Evolutionary conservation across 164 flowering plant species (phyloP), one percentile per base, ranked within the genome.

Genomic region (Taxillus chinensis): DNA sequence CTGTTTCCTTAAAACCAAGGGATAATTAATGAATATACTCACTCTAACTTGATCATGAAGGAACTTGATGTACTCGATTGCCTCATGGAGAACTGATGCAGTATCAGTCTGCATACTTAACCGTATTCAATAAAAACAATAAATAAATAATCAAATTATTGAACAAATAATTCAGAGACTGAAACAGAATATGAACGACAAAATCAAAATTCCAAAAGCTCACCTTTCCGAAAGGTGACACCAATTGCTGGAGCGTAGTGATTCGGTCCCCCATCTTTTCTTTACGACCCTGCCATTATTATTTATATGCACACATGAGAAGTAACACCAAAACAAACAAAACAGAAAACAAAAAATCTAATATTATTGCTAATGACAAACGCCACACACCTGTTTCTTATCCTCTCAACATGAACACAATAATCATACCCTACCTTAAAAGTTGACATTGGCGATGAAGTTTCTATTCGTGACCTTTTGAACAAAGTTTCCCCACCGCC

Each of bases 211-310:
- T 68, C 68, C 55, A 70, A 72, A 69, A 57, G 39, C 62, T 68
- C 63, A 86, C 91, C 88, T 86, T 86, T 77, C 91, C 91, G 59
- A 86, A 86, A 71, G 91, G 91, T 14, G 91, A 82, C 72, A 86
- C 91, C 76, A 86, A 59, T 74, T 86, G 91, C 70, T 86, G 91
- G 52, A 86, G 85, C 0, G 91, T 85, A 73, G 91, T 86, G 61
- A 86, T 73, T 67, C 87, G 76, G 78, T 83, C 88, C 77, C 85
- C 86, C 14, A 82, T 73, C 76, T 83, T 83, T 74, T 86, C 91
- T 75, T 86, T 84, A 52, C 87, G 71, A n/a, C 81, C 89, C 87
- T 85, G 73, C 65, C 10, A 27, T 27, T 27, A 27, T 27, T 27
- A 27, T 27, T 27, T 27, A 27, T 27, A 27, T 27, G 27, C 27